These are phyloP conservation scores for Stellera chamaejasme DNA, from an alignment of 345 rosid genomes.

Conservation along the genomic window DNA sequence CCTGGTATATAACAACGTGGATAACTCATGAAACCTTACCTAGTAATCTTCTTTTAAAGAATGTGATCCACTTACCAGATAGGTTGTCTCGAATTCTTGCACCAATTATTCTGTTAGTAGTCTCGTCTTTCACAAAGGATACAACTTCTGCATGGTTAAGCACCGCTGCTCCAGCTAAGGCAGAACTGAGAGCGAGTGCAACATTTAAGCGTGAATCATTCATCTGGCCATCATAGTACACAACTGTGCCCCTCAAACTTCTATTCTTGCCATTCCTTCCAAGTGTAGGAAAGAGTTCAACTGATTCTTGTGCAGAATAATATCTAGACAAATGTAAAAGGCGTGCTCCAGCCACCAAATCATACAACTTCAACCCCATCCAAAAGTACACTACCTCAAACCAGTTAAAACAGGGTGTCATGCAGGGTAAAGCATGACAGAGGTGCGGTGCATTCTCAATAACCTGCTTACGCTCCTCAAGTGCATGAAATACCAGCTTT, in stretches of 20 bases:
- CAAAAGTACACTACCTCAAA: conserved; percentile 90
- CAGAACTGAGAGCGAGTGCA: conserved; percentile 85
- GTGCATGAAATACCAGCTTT: conserved; percentile 92
- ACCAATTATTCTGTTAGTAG: conserved; percentile 49
- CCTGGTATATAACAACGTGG: conserved; percentile 32
- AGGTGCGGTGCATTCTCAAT: conserved; percentile 95
- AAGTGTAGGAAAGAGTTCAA: conserved; percentile 91
- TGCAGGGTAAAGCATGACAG: conserved; percentile 93
- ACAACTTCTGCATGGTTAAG: conserved; percentile 95
- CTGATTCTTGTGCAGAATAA: conserved; percentile 74
- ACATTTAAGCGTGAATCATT: conserved; percentile 92
- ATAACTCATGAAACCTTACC: background rate
- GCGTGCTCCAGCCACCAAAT: conserved; percentile 84
- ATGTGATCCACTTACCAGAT: conserved; percentile 40
- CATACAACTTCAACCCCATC: conserved; percentile 93
- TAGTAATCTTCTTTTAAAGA: conserved; percentile 5
- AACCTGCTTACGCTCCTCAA: conserved; percentile 88
- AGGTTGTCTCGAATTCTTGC: conserved; percentile 84
- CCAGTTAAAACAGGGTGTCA: conserved; percentile 98
- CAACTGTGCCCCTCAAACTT: conserved; percentile 82
- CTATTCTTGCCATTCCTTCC: conserved; percentile 61
- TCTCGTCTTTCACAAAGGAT: conserved; percentile 64
- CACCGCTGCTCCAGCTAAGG: conserved; percentile 88
- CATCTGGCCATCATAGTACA: conserved; percentile 98
- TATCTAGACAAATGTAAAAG: conserved; percentile 86